Evolutionary conservation across 2,329 filamentous ascomycete species (phyloP).

Genomic region (Fusarium sp.): DNA sequence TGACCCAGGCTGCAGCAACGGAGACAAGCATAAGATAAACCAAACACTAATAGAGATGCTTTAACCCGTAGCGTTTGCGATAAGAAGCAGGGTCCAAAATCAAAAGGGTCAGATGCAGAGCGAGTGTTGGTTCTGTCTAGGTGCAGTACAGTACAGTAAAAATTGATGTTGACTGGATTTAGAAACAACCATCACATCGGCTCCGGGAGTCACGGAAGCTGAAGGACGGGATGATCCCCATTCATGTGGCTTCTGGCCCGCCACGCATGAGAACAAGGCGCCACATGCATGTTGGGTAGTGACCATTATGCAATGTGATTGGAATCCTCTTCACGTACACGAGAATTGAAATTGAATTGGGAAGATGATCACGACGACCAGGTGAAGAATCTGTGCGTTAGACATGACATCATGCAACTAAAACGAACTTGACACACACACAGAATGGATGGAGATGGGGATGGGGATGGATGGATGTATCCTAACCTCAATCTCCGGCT

Average conservation of each 20-base stretch:
- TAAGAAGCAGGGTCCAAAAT: not conserved
- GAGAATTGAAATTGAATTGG: not conserved
- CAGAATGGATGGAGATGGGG: not conserved
- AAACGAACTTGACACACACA: not conserved
- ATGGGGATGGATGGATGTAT: not conserved
- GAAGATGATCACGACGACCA: not conserved
- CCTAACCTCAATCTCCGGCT: conserved; percentile 22
- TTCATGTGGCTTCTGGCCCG: conserved; percentile 3
- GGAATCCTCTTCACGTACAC: not conserved
- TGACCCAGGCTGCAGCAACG: not conserved
- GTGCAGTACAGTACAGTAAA: not conserved
- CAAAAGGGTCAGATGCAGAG: not conserved
- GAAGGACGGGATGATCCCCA: not conserved
- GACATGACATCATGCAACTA: conserved; percentile 25
- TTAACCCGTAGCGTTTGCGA: not conserved
- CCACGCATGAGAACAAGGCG: conserved; percentile 8
- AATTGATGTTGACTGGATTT: not conserved
- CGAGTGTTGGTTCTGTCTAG: not conserved
- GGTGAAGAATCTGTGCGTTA: not conserved
- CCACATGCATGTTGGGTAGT: conserved; percentile 5
- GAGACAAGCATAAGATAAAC: conserved; percentile 1
- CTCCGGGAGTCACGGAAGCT: conserved; percentile 31
- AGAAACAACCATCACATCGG: conserved; percentile 17
- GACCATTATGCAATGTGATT: not conserved
- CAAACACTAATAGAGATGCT: not conserved